Percentiles rank a stretch among this genome's conserved stretches.
These are phyloP conservation scores for Wickerhamiella brachini DNA, from an alignment of 805 yeast species.

Conservation along the genomic window DNA sequence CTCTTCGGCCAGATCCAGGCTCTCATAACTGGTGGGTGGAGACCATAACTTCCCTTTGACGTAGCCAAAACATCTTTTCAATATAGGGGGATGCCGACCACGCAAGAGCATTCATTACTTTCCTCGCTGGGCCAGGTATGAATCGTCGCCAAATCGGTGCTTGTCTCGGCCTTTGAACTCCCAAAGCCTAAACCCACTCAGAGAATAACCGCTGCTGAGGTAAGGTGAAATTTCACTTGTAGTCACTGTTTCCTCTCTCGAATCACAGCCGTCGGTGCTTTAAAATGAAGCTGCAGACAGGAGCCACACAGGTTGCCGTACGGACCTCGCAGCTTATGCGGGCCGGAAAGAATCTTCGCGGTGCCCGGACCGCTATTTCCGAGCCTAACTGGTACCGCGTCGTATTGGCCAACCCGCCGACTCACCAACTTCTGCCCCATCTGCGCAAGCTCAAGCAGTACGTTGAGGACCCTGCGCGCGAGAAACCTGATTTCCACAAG, in stretches of 20 bases:
- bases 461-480: constrained; percentile 11
- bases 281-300: constrained; percentile 56
- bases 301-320: constrained; percentile 64
- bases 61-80: not conserved
- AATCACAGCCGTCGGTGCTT: not conserved
- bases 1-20: constrained; percentile 7
- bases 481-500: constrained; percentile 1
- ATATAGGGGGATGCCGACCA: not conserved
- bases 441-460: constrained; percentile 20
- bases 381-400: constrained; percentile 88
- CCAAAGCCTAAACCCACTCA: not conserved
- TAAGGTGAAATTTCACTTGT: constrained; percentile 8
- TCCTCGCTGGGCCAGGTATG: too few relatives aligned
- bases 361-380: constrained; percentile 27
- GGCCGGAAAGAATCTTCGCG: constrained; percentile 37
- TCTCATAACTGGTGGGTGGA: not conserved
- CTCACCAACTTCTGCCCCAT: constrained; percentile 41
- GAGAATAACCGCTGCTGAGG: not conserved
- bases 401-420: constrained; percentile 73
- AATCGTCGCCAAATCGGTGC: too few relatives aligned
- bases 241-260: not conserved
- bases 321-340: constrained; percentile 65
- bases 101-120: not conserved
- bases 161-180: too few relatives aligned
- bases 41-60: not conserved